These are phyloP conservation scores for Vigna mungo DNA, from an alignment of 306 rosid genomes.

Conservation along the genomic window DNA sequence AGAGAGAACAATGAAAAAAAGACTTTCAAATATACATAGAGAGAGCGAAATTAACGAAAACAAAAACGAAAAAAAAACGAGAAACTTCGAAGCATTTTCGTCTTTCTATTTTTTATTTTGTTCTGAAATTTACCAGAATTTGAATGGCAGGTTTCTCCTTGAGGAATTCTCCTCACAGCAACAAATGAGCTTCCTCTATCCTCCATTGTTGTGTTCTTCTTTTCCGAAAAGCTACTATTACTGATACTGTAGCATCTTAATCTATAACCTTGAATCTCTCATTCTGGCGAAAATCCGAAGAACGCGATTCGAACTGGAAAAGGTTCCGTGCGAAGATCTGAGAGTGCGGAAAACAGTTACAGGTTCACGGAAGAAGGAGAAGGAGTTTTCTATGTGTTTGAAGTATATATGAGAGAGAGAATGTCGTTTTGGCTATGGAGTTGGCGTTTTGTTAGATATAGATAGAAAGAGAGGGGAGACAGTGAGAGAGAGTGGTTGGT, in stretches of 20 bases:
- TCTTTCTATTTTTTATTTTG: neutral
- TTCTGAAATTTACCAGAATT: constrained; percentile 60
- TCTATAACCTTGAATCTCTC: constrained; percentile 7
- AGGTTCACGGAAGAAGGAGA: neutral
- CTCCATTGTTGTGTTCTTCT: constrained; percentile 61
- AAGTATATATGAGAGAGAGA: neutral
- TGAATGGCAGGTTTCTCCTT: constrained; percentile 83
- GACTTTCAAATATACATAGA: neutral
- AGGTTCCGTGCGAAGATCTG: constrained; percentile 54
- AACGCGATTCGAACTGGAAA: neutral
- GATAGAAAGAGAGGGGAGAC: constrained; percentile 8
- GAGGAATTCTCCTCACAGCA: constrained; percentile 90
- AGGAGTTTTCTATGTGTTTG: neutral
- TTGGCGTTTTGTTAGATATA: constrained; percentile 28
- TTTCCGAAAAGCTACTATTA: neutral
- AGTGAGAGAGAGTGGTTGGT: neutral
- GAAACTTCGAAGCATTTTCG: constrained; percentile 14
- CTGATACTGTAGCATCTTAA: constrained; percentile 13
- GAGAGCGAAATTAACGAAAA: neutral
- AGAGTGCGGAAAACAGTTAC: constrained; percentile 53
- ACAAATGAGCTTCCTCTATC: constrained; percentile 93
- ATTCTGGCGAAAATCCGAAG: constrained; percentile 9
- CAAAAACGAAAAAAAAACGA: neutral
- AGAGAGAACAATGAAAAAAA: constrained; percentile 23
- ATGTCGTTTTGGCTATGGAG: constrained; percentile 6